phyloP scores from a whole-genome alignment of 768 basidiomycete genomes.

The Sutorius australiensis region DNA sequence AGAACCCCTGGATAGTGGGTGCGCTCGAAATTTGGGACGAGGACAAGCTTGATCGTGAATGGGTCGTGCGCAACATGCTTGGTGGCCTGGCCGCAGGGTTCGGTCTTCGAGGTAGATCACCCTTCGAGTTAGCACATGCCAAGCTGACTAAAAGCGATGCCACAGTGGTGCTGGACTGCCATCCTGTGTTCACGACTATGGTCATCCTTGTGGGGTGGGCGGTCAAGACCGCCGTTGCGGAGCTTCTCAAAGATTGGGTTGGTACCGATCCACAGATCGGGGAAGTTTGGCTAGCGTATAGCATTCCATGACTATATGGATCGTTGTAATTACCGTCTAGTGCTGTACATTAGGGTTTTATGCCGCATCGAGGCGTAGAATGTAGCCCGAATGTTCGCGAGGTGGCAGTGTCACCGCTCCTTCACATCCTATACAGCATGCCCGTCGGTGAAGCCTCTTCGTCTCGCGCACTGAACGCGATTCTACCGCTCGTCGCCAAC shows the following conservation, averaged over 20 bases:
- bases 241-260: slow-evolving; percentile 63
- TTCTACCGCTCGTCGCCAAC: slow-evolving; percentile 64
- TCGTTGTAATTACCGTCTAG: neutral
- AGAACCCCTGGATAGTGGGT: slow-evolving; percentile 35
- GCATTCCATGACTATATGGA: slow-evolving; percentile 55
- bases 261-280: slow-evolving; percentile 52
- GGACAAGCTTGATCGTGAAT: slow-evolving; percentile 72
- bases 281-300: slow-evolving; percentile 79
- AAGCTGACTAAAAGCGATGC: neutral
- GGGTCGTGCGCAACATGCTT: slow-evolving; percentile 78
- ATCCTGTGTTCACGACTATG: slow-evolving; percentile 69
- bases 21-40: slow-evolving; percentile 63
- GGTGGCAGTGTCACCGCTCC: slow-evolving; percentile 11
- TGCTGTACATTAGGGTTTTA: slow-evolving; percentile 1
- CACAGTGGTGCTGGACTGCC: slow-evolving; percentile 72
- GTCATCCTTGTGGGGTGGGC: slow-evolving; percentile 74
- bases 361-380: neutral
- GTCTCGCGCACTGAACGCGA: slow-evolving; percentile 67
- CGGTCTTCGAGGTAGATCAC: slow-evolving; percentile 64
- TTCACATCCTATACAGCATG: slow-evolving; percentile 21
- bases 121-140: neutral
- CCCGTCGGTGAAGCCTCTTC: slow-evolving; percentile 38
- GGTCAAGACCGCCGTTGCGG: slow-evolving; percentile 61
- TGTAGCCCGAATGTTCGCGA: neutral
- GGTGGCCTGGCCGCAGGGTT: slow-evolving; percentile 88